Conservation (phyloP, 2,329 filamentous ascomycete species). For the Fusarium praegraminearum region DNA sequence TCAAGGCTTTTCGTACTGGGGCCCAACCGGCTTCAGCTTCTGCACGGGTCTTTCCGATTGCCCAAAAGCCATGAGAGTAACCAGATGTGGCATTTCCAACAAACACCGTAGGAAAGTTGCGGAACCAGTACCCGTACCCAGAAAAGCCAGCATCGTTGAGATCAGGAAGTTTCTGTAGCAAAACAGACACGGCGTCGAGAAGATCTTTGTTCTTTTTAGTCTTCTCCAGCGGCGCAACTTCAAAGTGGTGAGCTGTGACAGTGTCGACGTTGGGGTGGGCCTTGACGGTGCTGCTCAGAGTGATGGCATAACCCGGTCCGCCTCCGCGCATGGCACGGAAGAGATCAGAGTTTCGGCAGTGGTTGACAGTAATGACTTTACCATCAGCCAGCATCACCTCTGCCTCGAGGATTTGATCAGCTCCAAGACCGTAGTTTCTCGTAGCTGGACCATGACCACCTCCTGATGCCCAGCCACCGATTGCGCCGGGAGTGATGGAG, state of each 20-base stretch:
- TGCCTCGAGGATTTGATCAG: conserved; percentile 33
- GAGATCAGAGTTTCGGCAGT: conserved; percentile 29
- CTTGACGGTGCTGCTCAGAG: conserved; percentile 32
- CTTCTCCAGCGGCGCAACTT: conserved; percentile 21
- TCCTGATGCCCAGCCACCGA: conserved; percentile 32
- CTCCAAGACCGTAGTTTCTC: conserved; percentile 32
- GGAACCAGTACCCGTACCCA: conserved; percentile 35
- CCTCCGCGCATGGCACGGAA: conserved; percentile 33
- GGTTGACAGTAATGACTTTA: conserved; percentile 17
- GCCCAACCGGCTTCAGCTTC: conserved; percentile 27
- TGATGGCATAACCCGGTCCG: conserved; percentile 29
- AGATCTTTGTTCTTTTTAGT: conserved; percentile 23
- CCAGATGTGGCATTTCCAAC: conserved; percentile 33
- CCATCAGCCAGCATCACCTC: conserved; percentile 33
- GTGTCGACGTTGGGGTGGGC: conserved; percentile 23
- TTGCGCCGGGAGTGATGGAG: conserved; percentile 31
- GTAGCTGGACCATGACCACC: conserved; percentile 32
- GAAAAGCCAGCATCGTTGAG: conserved; percentile 37
- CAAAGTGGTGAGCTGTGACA: conserved; percentile 20
- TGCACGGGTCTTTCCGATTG: neutral
- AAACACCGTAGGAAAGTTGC: conserved; percentile 19
- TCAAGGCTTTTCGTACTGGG: conserved; percentile 7
- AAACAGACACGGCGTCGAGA: conserved; percentile 10
- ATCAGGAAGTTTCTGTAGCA: conserved; percentile 19
- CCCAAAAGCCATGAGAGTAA: conserved; percentile 27